phyloP scores from a whole-genome alignment of 148 eudicot species.

The Drosera capensis region DNA sequence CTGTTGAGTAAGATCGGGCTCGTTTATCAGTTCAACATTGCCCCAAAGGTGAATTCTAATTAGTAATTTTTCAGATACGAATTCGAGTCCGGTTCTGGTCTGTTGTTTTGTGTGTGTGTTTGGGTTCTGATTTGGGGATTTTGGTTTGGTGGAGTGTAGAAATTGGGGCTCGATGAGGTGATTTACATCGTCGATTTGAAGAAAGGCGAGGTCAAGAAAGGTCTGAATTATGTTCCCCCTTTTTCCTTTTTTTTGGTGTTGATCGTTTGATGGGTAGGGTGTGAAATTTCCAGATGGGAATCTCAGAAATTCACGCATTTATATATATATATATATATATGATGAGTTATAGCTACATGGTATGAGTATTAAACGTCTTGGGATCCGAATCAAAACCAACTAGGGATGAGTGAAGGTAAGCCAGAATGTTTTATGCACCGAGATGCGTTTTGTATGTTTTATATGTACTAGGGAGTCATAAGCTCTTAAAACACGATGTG shows the following conservation, averaged over 20 bases:
- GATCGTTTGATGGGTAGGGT: too few species aligned
- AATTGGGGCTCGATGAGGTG: conserved; percentile 86
- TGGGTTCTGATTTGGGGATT: conserved; percentile 3
- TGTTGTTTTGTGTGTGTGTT: background rate
- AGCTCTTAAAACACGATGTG: too few species aligned
- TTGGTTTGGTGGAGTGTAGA: conserved; percentile 42
- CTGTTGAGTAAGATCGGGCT: conserved; percentile 50
- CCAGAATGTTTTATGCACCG: too few species aligned
- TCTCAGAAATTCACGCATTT: background rate
- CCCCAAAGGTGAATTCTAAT: conserved; percentile 63
- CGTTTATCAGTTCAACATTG: conserved; percentile 75
- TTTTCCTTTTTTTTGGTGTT: background rate
- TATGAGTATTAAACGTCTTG: too few species aligned
- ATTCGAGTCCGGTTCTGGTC: background rate
- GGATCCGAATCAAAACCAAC: too few species aligned
- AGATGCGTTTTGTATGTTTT: too few species aligned
- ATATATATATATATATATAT: too few species aligned
- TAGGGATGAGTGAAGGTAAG: too few species aligned
- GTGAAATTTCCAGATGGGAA: background rate
- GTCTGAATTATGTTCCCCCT: conserved; percentile 32
- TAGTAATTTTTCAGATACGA: background rate
- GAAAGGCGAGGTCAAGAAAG: conserved; percentile 90
- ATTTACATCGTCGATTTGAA: conserved; percentile 76
- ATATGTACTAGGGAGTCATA: too few species aligned
- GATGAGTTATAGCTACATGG: too few species aligned